These are phyloP conservation scores for Guyanaporus albipodus DNA, from an alignment of 768 basidiomycete species.

Conservation along the genomic window DNA sequence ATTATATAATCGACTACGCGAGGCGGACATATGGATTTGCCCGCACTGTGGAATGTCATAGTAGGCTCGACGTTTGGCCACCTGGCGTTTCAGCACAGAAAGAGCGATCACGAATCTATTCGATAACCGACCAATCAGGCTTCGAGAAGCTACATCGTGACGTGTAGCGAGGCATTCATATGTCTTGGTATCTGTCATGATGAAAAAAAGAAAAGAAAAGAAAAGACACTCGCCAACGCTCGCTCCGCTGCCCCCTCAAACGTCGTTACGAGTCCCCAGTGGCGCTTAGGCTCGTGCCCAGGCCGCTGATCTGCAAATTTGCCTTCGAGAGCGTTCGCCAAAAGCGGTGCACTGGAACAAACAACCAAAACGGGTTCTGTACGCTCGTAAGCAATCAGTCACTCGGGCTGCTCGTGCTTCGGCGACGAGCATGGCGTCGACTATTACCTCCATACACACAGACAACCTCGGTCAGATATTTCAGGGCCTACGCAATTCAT, in stretches of 20 bases:
- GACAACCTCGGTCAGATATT: constrained; percentile 69
- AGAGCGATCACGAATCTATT: constrained; percentile 10
- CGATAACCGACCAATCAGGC: too few species aligned
- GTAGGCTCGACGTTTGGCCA: constrained; percentile 1
- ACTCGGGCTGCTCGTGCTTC: constrained; percentile 4
- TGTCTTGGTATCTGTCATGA: too few species aligned
- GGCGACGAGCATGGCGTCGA: constrained; percentile 54
- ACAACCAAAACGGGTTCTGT: constrained; percentile 19
- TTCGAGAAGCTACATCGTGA: too few species aligned
- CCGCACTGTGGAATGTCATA: too few species aligned
- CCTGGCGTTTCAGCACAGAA: constrained; percentile 14
- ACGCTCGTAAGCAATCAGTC: constrained; percentile 9
- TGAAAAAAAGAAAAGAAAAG: too few species aligned
- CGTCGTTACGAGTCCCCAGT: too few species aligned
- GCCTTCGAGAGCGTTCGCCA: constrained; percentile 6
- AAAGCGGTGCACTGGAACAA: constrained; percentile 23
- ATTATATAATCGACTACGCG: constrained; percentile 20
- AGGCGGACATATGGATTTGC: constrained; percentile 10
- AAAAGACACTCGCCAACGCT: too few species aligned
- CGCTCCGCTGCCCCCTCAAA: too few species aligned
- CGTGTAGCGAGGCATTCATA: too few species aligned
- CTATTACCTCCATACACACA: constrained; percentile 50
- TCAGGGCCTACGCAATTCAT: constrained; percentile 58
- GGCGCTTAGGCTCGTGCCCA: too few species aligned
- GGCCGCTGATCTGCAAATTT: neutral